Evolutionary conservation across 371 early-diverging fungal species (phyloP), one percentile per base, ranked within the genome.

Genomic region (Coemansia sp.): DNA sequence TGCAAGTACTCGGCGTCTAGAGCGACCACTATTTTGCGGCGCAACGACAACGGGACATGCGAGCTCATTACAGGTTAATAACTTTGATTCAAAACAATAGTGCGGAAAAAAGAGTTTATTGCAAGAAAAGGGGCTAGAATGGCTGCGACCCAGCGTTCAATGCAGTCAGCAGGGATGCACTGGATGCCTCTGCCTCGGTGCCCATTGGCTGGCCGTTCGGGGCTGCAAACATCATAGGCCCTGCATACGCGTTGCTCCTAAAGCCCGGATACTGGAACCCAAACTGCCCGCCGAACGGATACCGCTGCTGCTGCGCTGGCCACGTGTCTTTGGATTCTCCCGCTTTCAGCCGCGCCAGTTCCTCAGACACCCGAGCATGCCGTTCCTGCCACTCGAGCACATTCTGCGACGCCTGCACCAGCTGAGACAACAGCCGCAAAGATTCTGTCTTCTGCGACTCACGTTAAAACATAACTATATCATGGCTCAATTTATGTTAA

Each of bases 1-100:
- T 59, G 33, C 12, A 78, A 55, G 9, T 44, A 51, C 23, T 78
- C 70, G 3, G 61, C 50, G 40, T 73, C 69, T 12, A 78, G 47
- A 14, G 75, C 78, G 14, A 78, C 74, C 40, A 78, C 78, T 2
- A 78, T 33, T 37, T 78, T 78, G 66, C 78, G 69, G 0, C 78
- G 69, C 8, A 78, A 63, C 21, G 78, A 78, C 4, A 78, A 54
- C 5, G 69, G 78, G 56, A 78, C 47, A 28, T 64, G 44, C 1
- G 18, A 12, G 62, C 57, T 65, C 67, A n/a, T n/a, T 44, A 14
- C 25, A 25, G 25, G 25, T 25, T 26, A 2, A 25, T 5, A 25
- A 25, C 25, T 62, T 50, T 30, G 1, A 16, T 9, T 30, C n/a
- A 14, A 28, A 50, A 51, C 0, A 26, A n/a, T 40, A n/a, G 16